Evolutionary conservation across 1,139 yeast genomes (phyloP).

Genomic region (Geotrichum reessii): DNA sequence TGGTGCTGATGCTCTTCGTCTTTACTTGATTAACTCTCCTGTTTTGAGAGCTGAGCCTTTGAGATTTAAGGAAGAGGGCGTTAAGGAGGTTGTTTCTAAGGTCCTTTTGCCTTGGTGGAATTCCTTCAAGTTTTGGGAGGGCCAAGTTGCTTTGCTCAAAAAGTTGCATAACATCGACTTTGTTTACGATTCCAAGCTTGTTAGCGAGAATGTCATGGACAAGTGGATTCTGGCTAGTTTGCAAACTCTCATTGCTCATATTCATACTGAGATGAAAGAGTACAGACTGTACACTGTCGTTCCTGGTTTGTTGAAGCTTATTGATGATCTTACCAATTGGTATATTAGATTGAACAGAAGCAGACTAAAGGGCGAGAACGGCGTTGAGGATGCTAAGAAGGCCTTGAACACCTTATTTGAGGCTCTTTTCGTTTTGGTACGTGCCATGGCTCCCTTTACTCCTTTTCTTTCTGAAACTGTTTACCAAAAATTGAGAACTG

Average conservation of each 20-base stretch:
- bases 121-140: slow-evolving; percentile 92
- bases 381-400: slow-evolving; percentile 71
- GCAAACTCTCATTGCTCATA: slow-evolving; percentile 80
- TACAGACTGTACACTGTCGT: slow-evolving; percentile 95
- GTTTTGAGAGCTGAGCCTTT: slow-evolving; percentile 94
- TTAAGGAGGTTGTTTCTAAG: slow-evolving; percentile 92
- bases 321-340: slow-evolving; percentile 97
- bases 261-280: slow-evolving; percentile 82
- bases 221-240: slow-evolving; percentile 92
- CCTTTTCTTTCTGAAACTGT: slow-evolving; percentile 92
- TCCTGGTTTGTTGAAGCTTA: slow-evolving; percentile 78
- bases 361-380: slow-evolving; percentile 93
- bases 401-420: slow-evolving; percentile 90
- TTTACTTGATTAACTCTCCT: slow-evolving; percentile 94
- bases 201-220: slow-evolving; percentile 89
- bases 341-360: slow-evolving; percentile 97
- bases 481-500: slow-evolving; percentile 66
- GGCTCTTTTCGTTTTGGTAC: slow-evolving; percentile 77
- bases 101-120: slow-evolving; percentile 98
- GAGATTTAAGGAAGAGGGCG: slow-evolving; percentile 97
- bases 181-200: slow-evolving; percentile 57
- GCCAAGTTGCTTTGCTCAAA: slow-evolving; percentile 78
- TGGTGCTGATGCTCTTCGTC: slow-evolving; percentile 97
- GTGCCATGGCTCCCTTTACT: slow-evolving; percentile 99
- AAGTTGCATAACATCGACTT: slow-evolving; percentile 70